Percentiles rank a stretch among this genome's conserved stretches.
Conservation (phyloP, 1,284 basidiomycete species). For the Xanthoconium separans region DNA sequence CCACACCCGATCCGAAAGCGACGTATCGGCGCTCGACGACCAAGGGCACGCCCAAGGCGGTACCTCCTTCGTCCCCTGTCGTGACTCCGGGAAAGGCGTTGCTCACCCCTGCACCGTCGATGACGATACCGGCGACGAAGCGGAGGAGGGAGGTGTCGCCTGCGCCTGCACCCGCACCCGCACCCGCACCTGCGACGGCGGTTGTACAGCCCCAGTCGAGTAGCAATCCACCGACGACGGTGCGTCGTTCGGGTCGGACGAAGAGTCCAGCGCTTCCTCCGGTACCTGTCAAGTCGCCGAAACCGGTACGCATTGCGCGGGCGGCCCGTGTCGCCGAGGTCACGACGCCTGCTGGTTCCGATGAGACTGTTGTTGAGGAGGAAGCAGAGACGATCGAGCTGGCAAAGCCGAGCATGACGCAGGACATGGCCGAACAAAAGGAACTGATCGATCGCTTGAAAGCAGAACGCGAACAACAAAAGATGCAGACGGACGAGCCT, state of each 20-base stretch:
- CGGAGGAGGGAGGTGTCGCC: constrained; percentile 65
- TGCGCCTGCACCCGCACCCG: constrained; percentile 27
- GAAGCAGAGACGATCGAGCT: constrained; percentile 48
- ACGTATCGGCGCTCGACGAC: constrained; percentile 67
- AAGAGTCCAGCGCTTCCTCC: constrained; percentile 48
- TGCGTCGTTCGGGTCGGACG: constrained; percentile 54
- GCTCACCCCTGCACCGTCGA: constrained; percentile 33
- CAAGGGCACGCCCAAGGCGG: constrained; percentile 39
- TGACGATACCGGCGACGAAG: constrained; percentile 45
- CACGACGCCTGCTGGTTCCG: constrained; percentile 52
- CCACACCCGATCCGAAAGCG: constrained; percentile 74
- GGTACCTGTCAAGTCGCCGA: constrained; percentile 31
- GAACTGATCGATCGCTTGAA: constrained; percentile 67
- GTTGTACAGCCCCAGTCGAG: constrained; percentile 24
- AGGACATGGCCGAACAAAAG: constrained; percentile 72
- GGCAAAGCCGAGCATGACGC: constrained; percentile 58
- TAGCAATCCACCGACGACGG: constrained; percentile 22
- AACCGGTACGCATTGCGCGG: constrained; percentile 39
- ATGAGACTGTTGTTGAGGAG: constrained; percentile 63
- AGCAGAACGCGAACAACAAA: constrained; percentile 39
- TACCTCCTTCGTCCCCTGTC: constrained; percentile 25
- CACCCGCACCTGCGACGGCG: constrained; percentile 36
- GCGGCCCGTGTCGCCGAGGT: constrained; percentile 41
- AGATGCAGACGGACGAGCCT: constrained; percentile 25
- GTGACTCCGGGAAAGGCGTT: constrained; percentile 18